These are phyloP conservation scores for Oryza brachyantha DNA, from an alignment of 176 grass and related monocot species.

Conservation along the genomic window DNA sequence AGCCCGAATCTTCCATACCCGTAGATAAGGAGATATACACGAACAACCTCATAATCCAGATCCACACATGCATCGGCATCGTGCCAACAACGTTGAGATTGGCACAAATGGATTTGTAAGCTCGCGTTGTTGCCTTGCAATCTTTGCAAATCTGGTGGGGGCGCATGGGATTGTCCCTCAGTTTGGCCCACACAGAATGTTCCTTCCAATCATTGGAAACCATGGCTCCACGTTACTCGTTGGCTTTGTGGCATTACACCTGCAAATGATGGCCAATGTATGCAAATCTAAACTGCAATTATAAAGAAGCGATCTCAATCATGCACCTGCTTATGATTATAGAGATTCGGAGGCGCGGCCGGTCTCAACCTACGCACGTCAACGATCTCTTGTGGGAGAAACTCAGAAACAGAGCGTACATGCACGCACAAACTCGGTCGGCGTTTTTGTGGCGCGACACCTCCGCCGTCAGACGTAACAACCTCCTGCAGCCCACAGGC, in stretches of 20 bases:
- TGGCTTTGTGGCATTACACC: background rate
- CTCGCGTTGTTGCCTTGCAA: background rate
- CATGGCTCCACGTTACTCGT: background rate
- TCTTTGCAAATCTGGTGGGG: constrained; percentile 2
- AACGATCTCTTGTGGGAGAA: background rate
- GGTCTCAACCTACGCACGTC: background rate
- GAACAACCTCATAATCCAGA: constrained; percentile 10
- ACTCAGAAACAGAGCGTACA: background rate
- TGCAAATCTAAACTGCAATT: background rate
- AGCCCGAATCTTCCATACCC: background rate
- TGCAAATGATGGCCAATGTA: constrained; percentile 7
- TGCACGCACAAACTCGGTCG: background rate
- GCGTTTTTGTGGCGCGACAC: background rate
- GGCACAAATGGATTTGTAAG: background rate
- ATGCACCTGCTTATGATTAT: background rate
- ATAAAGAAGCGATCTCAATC: background rate
- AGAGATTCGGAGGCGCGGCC: background rate
- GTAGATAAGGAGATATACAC: constrained; percentile 31
- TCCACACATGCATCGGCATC: background rate
- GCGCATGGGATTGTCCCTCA: background rate
- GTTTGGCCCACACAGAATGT: background rate
- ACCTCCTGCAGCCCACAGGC: background rate
- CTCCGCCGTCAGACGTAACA: background rate
- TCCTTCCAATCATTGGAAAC: constrained; percentile 24
- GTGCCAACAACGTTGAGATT: background rate